phyloP scores from a whole-genome alignment of 2,329 filamentous ascomycete species.

The Emericellopsis atlantica region DNA sequence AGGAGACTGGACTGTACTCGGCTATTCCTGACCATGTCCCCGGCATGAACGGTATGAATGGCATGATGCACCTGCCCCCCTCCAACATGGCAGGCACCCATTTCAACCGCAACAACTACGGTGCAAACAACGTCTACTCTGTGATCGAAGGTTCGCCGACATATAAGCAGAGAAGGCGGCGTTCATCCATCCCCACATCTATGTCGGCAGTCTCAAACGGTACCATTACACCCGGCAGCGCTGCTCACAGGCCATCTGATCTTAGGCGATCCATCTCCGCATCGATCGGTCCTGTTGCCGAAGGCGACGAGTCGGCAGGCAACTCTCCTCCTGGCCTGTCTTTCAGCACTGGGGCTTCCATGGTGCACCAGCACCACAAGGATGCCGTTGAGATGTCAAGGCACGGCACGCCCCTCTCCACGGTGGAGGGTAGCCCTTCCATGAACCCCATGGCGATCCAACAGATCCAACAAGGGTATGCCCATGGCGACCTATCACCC shows the following conservation, averaged over 20 bases:
- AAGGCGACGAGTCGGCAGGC: constrained; percentile 66
- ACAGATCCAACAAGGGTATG: constrained; percentile 63
- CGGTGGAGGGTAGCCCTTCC: constrained; percentile 69
- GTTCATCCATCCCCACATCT: constrained; percentile 81
- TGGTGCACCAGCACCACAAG: constrained; percentile 56
- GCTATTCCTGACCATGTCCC: constrained; percentile 78
- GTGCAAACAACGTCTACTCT: constrained; percentile 72
- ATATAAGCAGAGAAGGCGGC: constrained; percentile 91
- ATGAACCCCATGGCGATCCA: constrained; percentile 59
- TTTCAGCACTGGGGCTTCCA: constrained; percentile 56
- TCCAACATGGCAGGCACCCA: constrained; percentile 72
- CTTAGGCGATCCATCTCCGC: constrained; percentile 81
- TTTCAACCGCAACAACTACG: constrained; percentile 58
- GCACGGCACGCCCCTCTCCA: constrained; percentile 80
- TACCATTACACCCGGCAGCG: constrained; percentile 46
- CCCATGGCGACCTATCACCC: constrained; percentile 46
- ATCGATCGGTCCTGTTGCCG: constrained; percentile 70
- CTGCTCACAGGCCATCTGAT: constrained; percentile 72
- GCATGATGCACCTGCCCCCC: constrained; percentile 81
- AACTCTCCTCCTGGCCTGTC: constrained; percentile 70
- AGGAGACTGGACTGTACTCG: constrained; percentile 92
- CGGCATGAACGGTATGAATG: constrained; percentile 63
- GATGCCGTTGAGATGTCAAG: constrained; percentile 76
- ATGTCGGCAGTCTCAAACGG: constrained; percentile 57
- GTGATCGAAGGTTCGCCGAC: constrained; percentile 97